A percentile compares a stretch with the other conserved stretches of the same genome.
Conservation (phyloP, 805 yeast genomes). For the Saccharomycopsis vini region DNA sequence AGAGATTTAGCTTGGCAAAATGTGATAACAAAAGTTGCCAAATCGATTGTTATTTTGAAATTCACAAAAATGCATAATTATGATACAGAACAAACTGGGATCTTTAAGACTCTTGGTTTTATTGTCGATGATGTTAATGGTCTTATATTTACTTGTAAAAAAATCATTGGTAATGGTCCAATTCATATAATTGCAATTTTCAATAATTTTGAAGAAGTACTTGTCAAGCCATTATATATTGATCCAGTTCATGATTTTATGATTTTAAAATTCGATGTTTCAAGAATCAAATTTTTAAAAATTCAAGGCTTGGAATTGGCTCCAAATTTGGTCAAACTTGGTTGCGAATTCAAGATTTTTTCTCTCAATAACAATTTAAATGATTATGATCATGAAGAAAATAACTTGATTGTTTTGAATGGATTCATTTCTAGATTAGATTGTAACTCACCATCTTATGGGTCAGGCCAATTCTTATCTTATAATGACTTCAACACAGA, state of each 20-base stretch:
- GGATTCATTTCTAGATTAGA: constrained; percentile 19
- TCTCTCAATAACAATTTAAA: constrained; percentile 19
- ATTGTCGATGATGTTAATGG: constrained; percentile 19
- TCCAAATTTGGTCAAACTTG: constrained; percentile 19
- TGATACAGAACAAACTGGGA: constrained; percentile 20
- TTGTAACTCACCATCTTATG: constrained; percentile 20
- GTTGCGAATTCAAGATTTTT: constrained; percentile 20
- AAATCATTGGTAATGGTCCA: constrained; percentile 20
- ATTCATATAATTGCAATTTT: constrained; percentile 19
- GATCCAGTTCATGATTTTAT: constrained; percentile 20
- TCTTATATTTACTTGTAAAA: constrained; percentile 19
- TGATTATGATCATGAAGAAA: constrained; percentile 19
- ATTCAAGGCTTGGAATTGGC: constrained; percentile 18
- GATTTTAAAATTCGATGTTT: constrained; percentile 19
- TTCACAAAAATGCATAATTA: constrained; percentile 19
- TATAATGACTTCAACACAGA: constrained; percentile 26
- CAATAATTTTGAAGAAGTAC: constrained; percentile 20
- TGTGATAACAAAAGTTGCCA: constrained; percentile 19
- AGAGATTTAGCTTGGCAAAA: constrained; percentile 20
- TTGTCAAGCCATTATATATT: constrained; percentile 19
- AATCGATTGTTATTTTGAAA: constrained; percentile 19
- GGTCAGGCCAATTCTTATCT: constrained; percentile 18
- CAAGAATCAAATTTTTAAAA: constrained; percentile 18
- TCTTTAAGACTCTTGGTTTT: constrained; percentile 19
- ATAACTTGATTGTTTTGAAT: constrained; percentile 18